Conservation (phyloP, 83 land plant genomes). For the Picea mariana region DNA sequence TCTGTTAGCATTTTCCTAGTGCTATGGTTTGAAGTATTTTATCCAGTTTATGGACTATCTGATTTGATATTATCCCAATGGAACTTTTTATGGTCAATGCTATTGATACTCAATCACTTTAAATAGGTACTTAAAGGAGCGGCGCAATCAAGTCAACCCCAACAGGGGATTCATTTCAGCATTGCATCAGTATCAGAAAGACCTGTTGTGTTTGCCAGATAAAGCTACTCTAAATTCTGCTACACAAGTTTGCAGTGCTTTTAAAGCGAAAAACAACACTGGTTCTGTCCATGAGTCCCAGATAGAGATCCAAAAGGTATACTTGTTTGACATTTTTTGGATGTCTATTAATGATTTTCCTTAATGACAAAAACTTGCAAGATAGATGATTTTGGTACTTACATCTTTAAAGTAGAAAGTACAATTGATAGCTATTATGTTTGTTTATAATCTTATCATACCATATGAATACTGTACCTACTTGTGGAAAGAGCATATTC, state of each 20-base stretch:
- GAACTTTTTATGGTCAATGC: neutral
- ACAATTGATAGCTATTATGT: neutral
- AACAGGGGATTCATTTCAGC: slow-evolving; percentile 21
- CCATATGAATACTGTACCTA: neutral
- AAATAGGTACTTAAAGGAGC: slow-evolving; percentile 29
- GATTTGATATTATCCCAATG: no score
- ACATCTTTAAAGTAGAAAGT: neutral
- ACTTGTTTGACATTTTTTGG: neutral
- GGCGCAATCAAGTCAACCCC: slow-evolving; percentile 24
- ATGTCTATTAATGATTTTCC: neutral
- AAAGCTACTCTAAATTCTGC: neutral
- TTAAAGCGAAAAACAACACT: neutral
- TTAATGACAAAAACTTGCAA: neutral
- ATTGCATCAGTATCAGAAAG: slow-evolving; percentile 11
- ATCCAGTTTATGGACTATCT: neutral
- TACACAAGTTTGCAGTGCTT: neutral
- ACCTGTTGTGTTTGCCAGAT: neutral
- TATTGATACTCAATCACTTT: neutral
- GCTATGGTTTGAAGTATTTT: neutral
- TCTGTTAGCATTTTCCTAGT: neutral
- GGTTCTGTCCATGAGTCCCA: slow-evolving; percentile 7
- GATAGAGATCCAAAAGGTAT: slow-evolving; percentile 11
- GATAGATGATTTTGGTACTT: neutral
- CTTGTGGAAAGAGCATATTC: neutral
- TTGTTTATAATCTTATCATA: neutral